Conservation (phyloP, 176 grass and related monocot species). For the Luzula sylvatica region DNA sequence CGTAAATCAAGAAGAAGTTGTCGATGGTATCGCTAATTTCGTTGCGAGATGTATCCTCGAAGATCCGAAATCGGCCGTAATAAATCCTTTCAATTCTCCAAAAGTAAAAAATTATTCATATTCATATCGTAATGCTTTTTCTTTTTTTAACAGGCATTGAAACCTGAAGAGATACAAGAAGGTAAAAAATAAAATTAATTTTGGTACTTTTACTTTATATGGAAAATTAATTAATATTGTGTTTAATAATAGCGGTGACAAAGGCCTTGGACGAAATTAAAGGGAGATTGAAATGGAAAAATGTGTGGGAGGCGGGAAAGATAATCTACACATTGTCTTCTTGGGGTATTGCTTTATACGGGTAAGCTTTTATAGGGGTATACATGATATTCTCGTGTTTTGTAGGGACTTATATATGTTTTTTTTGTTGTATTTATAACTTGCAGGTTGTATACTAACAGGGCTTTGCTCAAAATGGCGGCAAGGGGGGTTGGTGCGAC, state of each 20-base stretch:
- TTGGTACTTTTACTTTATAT: neutral
- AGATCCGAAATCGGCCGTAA: conserved; percentile 85
- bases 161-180: conserved; percentile 54
- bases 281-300: conserved; percentile 54
- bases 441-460: conserved; percentile 51
- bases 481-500: conserved; percentile 41
- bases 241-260: conserved; percentile 47
- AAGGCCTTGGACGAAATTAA: conserved; percentile 53
- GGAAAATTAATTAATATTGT: neutral
- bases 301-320: conserved; percentile 91
- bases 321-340: conserved; percentile 67
- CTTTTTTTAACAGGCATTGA: conserved; percentile 46
- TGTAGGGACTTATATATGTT: no score
- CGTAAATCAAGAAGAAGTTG: conserved; percentile 69
- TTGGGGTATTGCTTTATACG: conserved; percentile 77
- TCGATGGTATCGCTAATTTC: conserved; percentile 78
- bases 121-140: conserved; percentile 34
- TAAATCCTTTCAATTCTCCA: no score
- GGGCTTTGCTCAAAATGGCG: conserved; percentile 44
- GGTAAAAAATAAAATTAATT: conserved; percentile 27
- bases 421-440: neutral
- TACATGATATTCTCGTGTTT: neutral
- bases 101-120: neutral
- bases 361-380: conserved; percentile 30
- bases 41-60: conserved; percentile 88